Evolutionary conservation across 257 asterid genomes (phyloP), one percentile per base, ranked within the genome.

Genomic region (Rauvolfia tetraphylla): DNA sequence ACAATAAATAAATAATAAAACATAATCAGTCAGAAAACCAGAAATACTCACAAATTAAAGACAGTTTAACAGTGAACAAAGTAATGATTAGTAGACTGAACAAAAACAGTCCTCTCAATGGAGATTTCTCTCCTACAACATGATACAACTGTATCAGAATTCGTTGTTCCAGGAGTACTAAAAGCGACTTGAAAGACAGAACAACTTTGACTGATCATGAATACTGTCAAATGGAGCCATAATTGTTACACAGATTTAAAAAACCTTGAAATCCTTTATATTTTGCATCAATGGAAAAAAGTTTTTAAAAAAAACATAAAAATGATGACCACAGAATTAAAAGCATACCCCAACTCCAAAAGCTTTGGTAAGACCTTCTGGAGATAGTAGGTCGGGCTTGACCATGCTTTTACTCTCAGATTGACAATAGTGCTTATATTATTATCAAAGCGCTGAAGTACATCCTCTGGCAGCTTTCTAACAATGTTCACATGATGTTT

Each of bases 331-430:
- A 42, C 38, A 25, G 17, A 18, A 75, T 84, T 75, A 85, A 70
- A 75, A 74, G 20, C 71, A 44, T 90, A 95, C 99, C 91, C 93
- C 81, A 90, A 80, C 79, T 91, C 92, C 75, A 86, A 44, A 69
- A 95, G 88, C 89, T 88, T 93, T 4, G 98, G 99, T 33, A 95
- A 89, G 83, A 95, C 99, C 86, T 88, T 95, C n/a, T 86, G 84
- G 29, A 91, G 90, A 85, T 95, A 95, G 85, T 89, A 86, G 25
- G 84, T 75, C 2, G 99, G 90, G 77, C 97, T 95, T 18, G 98
- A 95, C 99, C 99, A 95, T 70, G 86, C 99, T 82, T 95, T 95
- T 44, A 95, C 96, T 77, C 99, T 87, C 87, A 95, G 88, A 83
- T 95, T 95, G 76, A 93, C 92, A 38, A 95, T 91, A 86, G 83